Evolutionary conservation across 176 grass and related monocot genomes (phyloP).

Genomic region (Rhynchospora pubera): DNA sequence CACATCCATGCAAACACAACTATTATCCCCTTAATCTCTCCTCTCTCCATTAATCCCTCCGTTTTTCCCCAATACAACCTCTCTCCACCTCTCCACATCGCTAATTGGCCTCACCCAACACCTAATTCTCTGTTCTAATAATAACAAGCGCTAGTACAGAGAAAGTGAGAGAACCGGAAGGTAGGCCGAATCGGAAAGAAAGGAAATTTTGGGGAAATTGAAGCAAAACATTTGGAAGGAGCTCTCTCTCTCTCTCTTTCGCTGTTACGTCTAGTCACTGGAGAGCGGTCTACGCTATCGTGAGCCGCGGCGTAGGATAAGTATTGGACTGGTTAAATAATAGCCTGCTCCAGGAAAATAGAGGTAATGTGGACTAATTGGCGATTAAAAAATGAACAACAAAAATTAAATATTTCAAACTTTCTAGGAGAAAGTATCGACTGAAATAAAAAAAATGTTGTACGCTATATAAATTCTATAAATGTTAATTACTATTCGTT

Average conservation of each 20-base stretch:
- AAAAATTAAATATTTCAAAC: background rate
- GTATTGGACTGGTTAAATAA: background rate
- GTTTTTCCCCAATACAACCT: conserved; percentile 68
- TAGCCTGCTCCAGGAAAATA: background rate
- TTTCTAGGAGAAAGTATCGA: background rate
- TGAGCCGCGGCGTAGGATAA: conserved; percentile 7
- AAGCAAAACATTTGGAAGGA: conserved; percentile 23
- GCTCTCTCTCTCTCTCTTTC: background rate
- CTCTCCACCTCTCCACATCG: conserved; percentile 72
- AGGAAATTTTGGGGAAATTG: conserved; percentile 25
- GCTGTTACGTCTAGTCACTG: conserved; percentile 11
- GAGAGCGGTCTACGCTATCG: conserved; percentile 8
- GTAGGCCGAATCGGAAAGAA: background rate
- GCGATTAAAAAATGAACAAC: background rate
- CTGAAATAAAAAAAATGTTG: too few species aligned
- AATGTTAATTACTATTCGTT: background rate
- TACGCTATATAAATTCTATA: background rate
- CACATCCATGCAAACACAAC: conserved; percentile 80
- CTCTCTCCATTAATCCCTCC: conserved; percentile 22
- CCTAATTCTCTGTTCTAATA: conserved; percentile 10
- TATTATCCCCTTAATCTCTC: conserved; percentile 43
- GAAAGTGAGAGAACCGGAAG: conserved; percentile 18
- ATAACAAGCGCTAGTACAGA: conserved; percentile 20
- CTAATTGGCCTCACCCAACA: background rate
- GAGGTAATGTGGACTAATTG: background rate